These are phyloP conservation scores for Striga asiatica DNA, from an alignment of 257 asterid genomes.

Conservation along the genomic window DNA sequence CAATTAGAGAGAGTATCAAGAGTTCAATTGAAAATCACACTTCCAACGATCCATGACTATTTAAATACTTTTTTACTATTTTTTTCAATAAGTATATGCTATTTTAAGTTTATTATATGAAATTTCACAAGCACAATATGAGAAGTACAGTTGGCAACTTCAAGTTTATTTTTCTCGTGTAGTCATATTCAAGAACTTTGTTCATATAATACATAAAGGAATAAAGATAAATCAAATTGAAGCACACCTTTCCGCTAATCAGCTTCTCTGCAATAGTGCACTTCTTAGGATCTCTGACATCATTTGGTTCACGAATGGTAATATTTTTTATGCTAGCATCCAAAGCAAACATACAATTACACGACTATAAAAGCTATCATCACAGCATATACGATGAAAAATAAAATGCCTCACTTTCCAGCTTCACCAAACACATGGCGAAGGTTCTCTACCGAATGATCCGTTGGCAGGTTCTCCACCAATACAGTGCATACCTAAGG, in stretches of 20 bases:
- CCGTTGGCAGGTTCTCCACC: conserved; percentile 93
- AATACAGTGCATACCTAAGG: conserved; percentile 79
- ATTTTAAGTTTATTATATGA: not conserved
- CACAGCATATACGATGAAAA: not conserved
- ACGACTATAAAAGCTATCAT: not conserved
- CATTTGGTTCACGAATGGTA: conserved; percentile 65
- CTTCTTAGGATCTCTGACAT: conserved; percentile 47
- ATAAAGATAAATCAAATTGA: not conserved
- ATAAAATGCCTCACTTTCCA: conserved; percentile 58
- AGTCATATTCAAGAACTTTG: not conserved
- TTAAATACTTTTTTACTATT: no score
- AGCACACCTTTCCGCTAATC: conserved; percentile 71
- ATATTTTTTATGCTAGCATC: conserved; percentile 54
- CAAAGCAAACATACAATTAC: conserved; percentile 11
- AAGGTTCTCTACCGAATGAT: conserved; percentile 87
- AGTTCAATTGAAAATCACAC: not conserved
- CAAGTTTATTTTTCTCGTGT: not conserved
- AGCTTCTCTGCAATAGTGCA: conserved; percentile 78
- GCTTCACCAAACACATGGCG: conserved; percentile 68
- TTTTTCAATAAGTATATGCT: no score
- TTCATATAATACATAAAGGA: no score
- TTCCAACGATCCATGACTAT: not conserved
- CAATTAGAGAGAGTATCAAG: not conserved
- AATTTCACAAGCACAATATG: not conserved
- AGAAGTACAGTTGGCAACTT: not conserved